These are phyloP conservation scores for Bipolaris oryzae DNA, from an alignment of 2,329 filamentous ascomycete genomes.

Conservation along the genomic window DNA sequence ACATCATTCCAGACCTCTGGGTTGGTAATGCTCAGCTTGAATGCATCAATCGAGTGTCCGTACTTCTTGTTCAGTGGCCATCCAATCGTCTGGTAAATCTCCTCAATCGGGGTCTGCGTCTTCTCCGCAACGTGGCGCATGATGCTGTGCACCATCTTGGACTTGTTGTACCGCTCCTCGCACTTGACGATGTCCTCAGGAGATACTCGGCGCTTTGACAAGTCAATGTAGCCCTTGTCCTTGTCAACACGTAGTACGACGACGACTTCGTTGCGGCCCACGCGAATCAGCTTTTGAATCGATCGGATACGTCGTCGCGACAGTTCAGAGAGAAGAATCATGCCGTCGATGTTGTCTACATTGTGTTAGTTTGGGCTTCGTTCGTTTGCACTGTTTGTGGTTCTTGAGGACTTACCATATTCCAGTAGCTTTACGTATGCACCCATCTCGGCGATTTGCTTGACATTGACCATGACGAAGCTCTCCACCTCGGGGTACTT, in stretches of 20 bases:
- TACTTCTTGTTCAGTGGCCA: conserved; percentile 99
- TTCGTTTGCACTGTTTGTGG: not conserved
- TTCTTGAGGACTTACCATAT: conserved; percentile 60
- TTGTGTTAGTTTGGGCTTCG: not conserved
- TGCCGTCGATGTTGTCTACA: conserved; percentile 95
- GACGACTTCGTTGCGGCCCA: conserved; percentile 97
- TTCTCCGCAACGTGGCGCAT: conserved; percentile 99
- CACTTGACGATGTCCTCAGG: conserved; percentile 98
- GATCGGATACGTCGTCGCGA: conserved; percentile 97
- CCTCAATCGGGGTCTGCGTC: conserved; percentile 91
- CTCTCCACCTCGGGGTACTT: conserved; percentile 98
- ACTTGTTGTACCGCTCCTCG: conserved; percentile 99
- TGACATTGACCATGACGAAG: conserved; percentile 99
- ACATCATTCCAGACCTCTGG: conserved; percentile 95
- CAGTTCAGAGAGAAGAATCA: conserved; percentile 97
- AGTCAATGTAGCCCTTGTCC: conserved; percentile 99
- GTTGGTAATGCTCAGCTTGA: conserved; percentile 99
- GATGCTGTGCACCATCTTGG: conserved; percentile 98
- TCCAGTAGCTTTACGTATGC: conserved; percentile 99
- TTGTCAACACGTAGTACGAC: conserved; percentile 99
- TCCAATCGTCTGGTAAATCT: conserved; percentile 89
- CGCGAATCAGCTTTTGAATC: conserved; percentile 98
- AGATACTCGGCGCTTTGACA: conserved; percentile 97
- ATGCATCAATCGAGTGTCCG: conserved; percentile 94
- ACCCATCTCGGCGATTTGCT: conserved; percentile 99